phyloP scores from a whole-genome alignment of 2,329 filamentous ascomycete genomes.

The Colletotrichum orchidophilum region DNA sequence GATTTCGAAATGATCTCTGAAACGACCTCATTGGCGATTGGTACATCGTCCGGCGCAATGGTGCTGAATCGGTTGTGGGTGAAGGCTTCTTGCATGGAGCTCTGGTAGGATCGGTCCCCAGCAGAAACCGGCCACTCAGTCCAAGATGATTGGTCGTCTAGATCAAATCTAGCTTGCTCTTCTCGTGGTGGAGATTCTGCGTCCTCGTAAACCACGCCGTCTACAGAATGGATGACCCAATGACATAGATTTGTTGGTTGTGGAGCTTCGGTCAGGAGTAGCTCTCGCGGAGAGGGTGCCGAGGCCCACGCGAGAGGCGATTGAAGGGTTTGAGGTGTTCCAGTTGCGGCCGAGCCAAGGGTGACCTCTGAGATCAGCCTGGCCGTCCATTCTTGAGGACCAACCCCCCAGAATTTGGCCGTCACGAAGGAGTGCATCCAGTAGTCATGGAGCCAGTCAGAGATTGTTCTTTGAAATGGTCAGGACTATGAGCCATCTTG shows the following conservation, averaged over 20 bases:
- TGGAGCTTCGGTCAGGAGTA: constrained; percentile 26
- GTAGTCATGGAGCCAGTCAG: constrained; percentile 38
- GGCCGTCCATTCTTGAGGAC: constrained; percentile 34
- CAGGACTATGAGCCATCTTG: not conserved
- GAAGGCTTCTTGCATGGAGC: not conserved
- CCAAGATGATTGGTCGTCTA: constrained; percentile 34
- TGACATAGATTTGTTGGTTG: constrained; percentile 22
- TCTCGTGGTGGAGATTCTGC: not conserved
- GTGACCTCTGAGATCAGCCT: constrained; percentile 2
- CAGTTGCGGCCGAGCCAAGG: not conserved
- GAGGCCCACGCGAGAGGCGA: not conserved
- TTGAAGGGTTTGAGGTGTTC: not conserved
- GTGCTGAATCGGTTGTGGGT: not conserved
- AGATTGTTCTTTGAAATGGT: not conserved
- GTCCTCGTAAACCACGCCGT: not conserved
- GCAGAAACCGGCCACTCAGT: not conserved
- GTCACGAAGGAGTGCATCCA: constrained; percentile 39
- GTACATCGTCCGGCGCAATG: constrained; percentile 2
- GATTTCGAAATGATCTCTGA: constrained; percentile 15
- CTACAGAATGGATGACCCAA: constrained; percentile 30
- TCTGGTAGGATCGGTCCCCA: constrained; percentile 10
- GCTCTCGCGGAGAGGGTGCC: not conserved
- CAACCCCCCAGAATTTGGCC: constrained; percentile 38
- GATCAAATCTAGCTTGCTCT: constrained; percentile 7
- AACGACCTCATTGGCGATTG: constrained; percentile 23